A percentile compares a stretch with the other conserved stretches of the same genome.
phyloP scores from a whole-genome alignment of 768 basidiomycete species.

The Chiua virens region DNA sequence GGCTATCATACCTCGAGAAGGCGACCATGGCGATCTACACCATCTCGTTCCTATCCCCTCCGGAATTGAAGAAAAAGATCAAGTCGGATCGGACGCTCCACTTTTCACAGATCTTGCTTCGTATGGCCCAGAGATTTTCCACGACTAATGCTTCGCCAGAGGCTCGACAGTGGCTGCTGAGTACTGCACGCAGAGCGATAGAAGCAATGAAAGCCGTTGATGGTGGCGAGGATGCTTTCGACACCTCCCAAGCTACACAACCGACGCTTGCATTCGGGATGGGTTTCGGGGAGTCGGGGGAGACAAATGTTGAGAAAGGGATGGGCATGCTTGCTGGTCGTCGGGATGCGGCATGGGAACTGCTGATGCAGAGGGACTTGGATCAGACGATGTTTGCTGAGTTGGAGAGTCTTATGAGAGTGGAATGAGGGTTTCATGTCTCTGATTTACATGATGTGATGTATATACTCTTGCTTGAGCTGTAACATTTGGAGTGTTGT shows the following conservation, averaged over 20 bases:
- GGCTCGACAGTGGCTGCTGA: constrained; percentile 49
- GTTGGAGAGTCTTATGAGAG: constrained; percentile 73
- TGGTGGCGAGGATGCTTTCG: constrained; percentile 72
- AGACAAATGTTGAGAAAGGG: constrained; percentile 65
- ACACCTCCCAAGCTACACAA: constrained; percentile 55
- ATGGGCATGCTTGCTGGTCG: constrained; percentile 73
- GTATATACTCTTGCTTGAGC: constrained; percentile 1
- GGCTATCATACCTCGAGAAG: constrained; percentile 81
- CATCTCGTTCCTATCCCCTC: constrained; percentile 79
- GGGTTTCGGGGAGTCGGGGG: constrained; percentile 76
- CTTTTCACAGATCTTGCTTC: constrained; percentile 67
- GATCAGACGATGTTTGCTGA: constrained; percentile 77
- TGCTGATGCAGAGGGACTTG: constrained; percentile 70
- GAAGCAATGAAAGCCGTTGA: constrained; percentile 81
- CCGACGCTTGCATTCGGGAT: constrained; percentile 80
- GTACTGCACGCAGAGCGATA: constrained; percentile 63
- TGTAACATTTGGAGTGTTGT: constrained; percentile 1
- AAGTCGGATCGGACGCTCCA: constrained; percentile 66
- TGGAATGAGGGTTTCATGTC: constrained; percentile 43
- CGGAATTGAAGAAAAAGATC: constrained; percentile 67
- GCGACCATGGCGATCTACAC: constrained; percentile 81
- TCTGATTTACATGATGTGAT: constrained; percentile 11
- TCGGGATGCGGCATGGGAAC: constrained; percentile 68
- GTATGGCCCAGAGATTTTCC: constrained; percentile 68
- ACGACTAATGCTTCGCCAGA: constrained; percentile 47